Base-by-base conservation (phyloP, 352 stramenopile species). In the Pythium rhizo-oryzae region DNA sequence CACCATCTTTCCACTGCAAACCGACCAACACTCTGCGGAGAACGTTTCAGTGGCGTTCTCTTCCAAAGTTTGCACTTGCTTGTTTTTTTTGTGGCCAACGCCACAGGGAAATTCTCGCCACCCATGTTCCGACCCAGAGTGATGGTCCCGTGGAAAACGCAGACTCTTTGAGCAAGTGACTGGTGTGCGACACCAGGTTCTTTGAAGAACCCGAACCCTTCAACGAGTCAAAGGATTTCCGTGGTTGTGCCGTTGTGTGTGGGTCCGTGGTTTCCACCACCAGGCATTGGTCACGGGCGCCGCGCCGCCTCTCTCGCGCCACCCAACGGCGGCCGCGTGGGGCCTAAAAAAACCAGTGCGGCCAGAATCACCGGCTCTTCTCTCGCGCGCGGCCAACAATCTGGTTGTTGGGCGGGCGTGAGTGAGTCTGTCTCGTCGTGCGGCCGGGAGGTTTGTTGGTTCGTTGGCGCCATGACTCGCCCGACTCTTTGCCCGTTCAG, bases 341-440 rank as follows among this genome's bases (percentile, higher is more conserved):
- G 28, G 28, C 28, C 28, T 7, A 33, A 62, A 51, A 61, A 62
- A 62, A 35, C 56, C 24, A 62, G 56, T 43, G 41, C 41, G 21
- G 18, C 23, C 53, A 18, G 54, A 59, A 59, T 39, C 56, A 24
- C 24, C 18, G 58, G 61, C 62, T 62, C 62, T 50, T 69, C 54
- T 69, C 62, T 69, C 43, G 16, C 62, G 23, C 58, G 50, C 5
- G 3, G 62, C 52, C 54, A 69, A 69, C 62, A 63, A 59, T 61
- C 62, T 69, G 62, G 62, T 69, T 56, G 28, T 58, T n/a, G 30
- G 43, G 53, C 37, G 54, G 35, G 35, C 35, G 35, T 11, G 21
- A 52, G 55, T 49, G 21, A 24, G 28, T 60, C 51, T 61, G 61
- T 67, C 61, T 67, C 53, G 49, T 67, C 49, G 61, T 67, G 51